Evolutionary conservation across 495 filamentous ascomycete genomes (phyloP), one percentile per base, ranked within the genome.

Genomic region (Darksidea phi): DNA sequence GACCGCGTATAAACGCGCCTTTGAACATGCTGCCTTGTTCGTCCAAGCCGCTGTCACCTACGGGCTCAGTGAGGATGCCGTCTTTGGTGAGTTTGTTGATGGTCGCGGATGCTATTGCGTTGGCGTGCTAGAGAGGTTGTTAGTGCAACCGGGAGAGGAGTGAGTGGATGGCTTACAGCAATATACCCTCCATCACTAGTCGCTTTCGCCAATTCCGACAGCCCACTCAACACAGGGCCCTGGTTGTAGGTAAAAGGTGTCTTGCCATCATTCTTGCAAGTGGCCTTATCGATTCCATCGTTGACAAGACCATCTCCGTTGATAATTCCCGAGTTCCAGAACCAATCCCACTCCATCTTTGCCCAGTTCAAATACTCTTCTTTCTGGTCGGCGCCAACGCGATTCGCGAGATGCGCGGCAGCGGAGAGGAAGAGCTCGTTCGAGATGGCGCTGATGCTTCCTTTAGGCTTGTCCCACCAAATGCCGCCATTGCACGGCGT

Each of bases 181-280:
- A 32, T 32, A 32, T 32, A 32, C 28, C 28, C 28, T 32, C 28
- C 28, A 64, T 88, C 78, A 0, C 78, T 76, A 1, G 78, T 77
- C 0, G 83, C 85, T 57, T 71, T 75, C 69, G 78, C 72, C 49
- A 91, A 76, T 72, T 91, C 88, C 45, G 86, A 83, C 0, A 91
- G 78, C 0, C 79, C 89, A 13, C 88, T 88, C 12, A 91, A 78
- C 36, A 91, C 76, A 25, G 90, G 86, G 37, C 88, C 88, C 73
- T 93, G 88, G 74, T 91, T 93, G 76, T 93, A 93, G 0, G 86
- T 83, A 82, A 83, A 91, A 47, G 84, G 80, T 7, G 78, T 78
- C 34, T 74, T 71, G 26, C 79, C 78, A 10, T 63, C 34, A 69
- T 90, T 90, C 72, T 87, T 88, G 75, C 87, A 90, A 36, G 72